Percentiles rank a stretch among this genome's conserved stretches.
phyloP scores from a whole-genome alignment of 306 rosid genomes.

The Vigna radiata region DNA sequence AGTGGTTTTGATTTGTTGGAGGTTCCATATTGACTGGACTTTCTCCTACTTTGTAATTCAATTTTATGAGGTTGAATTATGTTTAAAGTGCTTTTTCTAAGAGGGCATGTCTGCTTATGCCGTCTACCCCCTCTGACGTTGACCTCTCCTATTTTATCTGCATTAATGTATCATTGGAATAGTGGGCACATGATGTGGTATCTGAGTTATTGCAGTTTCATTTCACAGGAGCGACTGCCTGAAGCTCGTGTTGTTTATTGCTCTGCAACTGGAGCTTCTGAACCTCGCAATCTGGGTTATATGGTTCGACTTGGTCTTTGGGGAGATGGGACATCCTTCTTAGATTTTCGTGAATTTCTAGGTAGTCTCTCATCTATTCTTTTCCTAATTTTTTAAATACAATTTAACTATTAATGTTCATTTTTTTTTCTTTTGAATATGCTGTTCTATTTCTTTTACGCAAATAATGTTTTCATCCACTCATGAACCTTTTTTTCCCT shows the following conservation, averaged over 20 bases:
- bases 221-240: constrained; percentile 80
- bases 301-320: constrained; percentile 99
- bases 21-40: no score
- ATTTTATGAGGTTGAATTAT: no score
- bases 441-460: neutral
- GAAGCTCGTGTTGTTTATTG: constrained; percentile 94
- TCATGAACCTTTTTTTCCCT: neutral
- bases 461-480: constrained; percentile 6
- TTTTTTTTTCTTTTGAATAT: neutral
- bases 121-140: neutral
- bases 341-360: constrained; percentile 88
- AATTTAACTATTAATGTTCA: constrained; percentile 3
- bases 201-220: constrained; percentile 39
- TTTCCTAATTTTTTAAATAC: constrained; percentile 9
- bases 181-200: constrained; percentile 21
- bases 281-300: constrained; percentile 99
- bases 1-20: neutral
- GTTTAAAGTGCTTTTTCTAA: no score
- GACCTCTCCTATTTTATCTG: constrained; percentile 12
- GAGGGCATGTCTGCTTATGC: neutral
- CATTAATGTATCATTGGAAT: constrained; percentile 18
- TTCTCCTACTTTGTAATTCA: no score
- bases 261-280: constrained; percentile 99
- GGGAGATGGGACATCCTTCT: constrained; percentile 92
- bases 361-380: constrained; percentile 54